Evolutionary conservation across 2,329 filamentous ascomycete species (phyloP).

Genomic region (Pestalotiopsis sp.): DNA sequence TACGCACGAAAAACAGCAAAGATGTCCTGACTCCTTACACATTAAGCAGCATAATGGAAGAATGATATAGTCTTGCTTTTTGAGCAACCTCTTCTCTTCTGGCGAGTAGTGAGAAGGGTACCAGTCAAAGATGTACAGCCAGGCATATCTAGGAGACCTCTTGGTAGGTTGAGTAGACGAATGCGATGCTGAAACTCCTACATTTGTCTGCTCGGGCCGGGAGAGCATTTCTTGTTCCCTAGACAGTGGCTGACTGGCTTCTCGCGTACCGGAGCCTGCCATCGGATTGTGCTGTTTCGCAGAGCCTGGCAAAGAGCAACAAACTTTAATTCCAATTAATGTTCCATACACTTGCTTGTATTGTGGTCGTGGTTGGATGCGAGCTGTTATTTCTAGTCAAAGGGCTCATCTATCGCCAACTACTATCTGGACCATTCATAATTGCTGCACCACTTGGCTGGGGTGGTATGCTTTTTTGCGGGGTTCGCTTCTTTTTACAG

Average conservation of each 20-base stretch:
- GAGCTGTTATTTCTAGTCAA: neutral
- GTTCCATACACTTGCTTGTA: no score
- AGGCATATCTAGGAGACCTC: slow-evolving; percentile 1
- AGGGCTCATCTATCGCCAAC: neutral
- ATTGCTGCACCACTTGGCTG: neutral
- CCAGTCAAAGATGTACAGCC: slow-evolving; percentile 19
- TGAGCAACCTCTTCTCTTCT: slow-evolving; percentile 16
- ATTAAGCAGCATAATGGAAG: slow-evolving; percentile 40
- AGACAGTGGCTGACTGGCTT: neutral
- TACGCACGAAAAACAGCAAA: neutral
- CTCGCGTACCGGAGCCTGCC: neutral
- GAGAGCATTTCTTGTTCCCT: neutral
- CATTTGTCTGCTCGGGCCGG: neutral
- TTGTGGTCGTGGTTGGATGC: no score
- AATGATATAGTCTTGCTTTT: slow-evolving; percentile 28
- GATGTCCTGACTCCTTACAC: slow-evolving; percentile 19
- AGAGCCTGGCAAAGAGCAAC: neutral
- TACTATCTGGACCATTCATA: neutral
- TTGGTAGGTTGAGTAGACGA: neutral
- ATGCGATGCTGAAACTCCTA: neutral
- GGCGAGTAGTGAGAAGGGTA: slow-evolving; percentile 7
- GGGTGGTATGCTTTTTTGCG: neutral
- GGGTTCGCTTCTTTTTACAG: neutral
- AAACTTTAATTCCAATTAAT: neutral
- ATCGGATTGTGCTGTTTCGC: neutral